Base-by-base conservation (phyloP, 108 stramenopile species). In the Cyclotella kingstonii region DNA sequence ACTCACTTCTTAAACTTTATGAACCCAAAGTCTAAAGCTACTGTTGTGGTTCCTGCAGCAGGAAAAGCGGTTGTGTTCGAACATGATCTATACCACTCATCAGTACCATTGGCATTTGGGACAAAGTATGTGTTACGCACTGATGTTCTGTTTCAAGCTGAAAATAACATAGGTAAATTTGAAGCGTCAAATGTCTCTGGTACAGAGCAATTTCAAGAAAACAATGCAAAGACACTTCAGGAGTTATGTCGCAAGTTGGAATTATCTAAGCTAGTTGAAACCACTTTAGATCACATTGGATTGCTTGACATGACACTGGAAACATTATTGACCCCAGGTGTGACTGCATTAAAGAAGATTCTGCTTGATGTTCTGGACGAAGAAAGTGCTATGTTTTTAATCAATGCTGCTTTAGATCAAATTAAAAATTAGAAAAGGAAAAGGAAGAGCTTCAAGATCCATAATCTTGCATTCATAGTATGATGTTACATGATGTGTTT, bases 41-140 rank as follows among this genome's bases (percentile, higher is more conserved):
- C 66, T 12, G 72, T 36, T 9, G 43, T 85, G 10, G 75, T 59
- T 19, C 85, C 89, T 8, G 40, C 73, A 7, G 36, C 50, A 19
- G 89, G 89, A 12, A 76, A 59, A 8, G 67, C 64, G 14, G 84
- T 85, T 8, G 46, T 90, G 4, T 90, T 90, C 53, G 85, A 87
- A 42, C 89, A 90, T 64, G 85, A 85, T 63, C 63, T 90, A 23
- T 90, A 60, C 49, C 89, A 90, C 67, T 68, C 82, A 33, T 84
- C 83, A 26, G 60, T 58, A n/a, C 78, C 83, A 11, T 55, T 86
- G 54, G 29, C n/a, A 4, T 75, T 56, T 52, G 89, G 89, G 4
- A 87, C 82, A 7, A 90, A 90, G 61, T 87, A 76, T 60, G 82
- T 90, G 11, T 42, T 90, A 14, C 65, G 89, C 23, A 90, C 85